Evolutionary conservation across 2,329 filamentous ascomycete species (phyloP), one percentile per base, ranked within the genome.

Genomic region (Fusarium verticillioides): DNA sequence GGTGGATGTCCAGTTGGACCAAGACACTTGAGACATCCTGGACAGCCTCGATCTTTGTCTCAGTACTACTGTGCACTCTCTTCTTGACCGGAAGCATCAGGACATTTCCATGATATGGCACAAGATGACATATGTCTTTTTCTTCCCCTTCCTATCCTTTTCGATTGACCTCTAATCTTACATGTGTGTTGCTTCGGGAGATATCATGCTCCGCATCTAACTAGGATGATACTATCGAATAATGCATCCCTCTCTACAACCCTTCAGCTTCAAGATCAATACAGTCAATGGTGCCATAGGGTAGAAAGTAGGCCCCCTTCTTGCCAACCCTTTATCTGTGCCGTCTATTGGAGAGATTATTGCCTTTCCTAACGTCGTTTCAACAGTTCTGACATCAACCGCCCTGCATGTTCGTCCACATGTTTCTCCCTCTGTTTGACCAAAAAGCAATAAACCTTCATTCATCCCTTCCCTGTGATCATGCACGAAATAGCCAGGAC

Each of bases 371-470:
- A 16, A 46, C 53, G 43, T 63, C 43, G 18, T 57, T 44, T 39
- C 32, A 47, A 44, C n/a, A 21, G 23, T 37, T 32, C 63, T 56
- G 52, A 44, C 56, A 68, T 60, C 47, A 60, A 19, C 12, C 34
- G 47, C 66, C 70, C 53, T 73, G 42, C 56, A 60, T 60, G 32
- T 26, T 36, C 30, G n/a, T 74, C 34, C 49, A 36, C 39, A 23
- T 50, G 63, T 74, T 46, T 71, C 66, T 67, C 66, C 57, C 47
- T 63, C 46, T 34, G 12, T 11, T 67, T 39, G 32, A 30, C 40
- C 26, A 68, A 70, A 70, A 73, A 67, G 66, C 70, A 73, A 60
- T 49, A 74, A 73, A 60, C 67, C 71, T 74, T 74, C 63, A 74
- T 58, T 23, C 53, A 60, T 47, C 69, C 62, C 72, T 73, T 72